A percentile compares a stretch with the other conserved stretches of the same genome.
These are phyloP conservation scores for Lichtheimia ornata DNA, from an alignment of 371 early-diverging fungal genomes.

Conservation along the genomic window DNA sequence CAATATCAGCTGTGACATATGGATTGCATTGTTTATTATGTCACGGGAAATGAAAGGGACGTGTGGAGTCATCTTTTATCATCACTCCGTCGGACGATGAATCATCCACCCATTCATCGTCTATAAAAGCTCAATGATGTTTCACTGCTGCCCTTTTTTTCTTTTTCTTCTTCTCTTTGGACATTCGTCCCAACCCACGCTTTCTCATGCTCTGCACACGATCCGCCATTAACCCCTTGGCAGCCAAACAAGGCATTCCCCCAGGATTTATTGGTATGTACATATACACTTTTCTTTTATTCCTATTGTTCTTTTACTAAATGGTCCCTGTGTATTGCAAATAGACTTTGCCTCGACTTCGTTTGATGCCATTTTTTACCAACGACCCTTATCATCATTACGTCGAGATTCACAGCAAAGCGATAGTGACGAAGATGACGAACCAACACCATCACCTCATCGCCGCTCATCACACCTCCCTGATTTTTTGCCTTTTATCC, in stretches of 20 bases:
- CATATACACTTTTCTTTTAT: background rate
- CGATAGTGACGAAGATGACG: background rate
- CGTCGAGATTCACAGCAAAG: background rate
- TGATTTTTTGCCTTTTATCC: constrained; percentile 48
- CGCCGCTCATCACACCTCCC: constrained; percentile 39
- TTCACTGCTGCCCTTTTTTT: background rate
- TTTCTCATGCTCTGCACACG: background rate
- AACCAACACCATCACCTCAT: constrained; percentile 8
- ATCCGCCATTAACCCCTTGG: background rate
- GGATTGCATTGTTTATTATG: too few relatives aligned
- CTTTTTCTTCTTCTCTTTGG: constrained; percentile 1
- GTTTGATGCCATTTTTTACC: constrained; percentile 49
- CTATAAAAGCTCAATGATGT: background rate
- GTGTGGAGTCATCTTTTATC: too few relatives aligned
- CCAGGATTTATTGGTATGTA: background rate
- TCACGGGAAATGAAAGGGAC: too few relatives aligned
- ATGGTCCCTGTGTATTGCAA: background rate
- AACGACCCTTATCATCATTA: background rate
- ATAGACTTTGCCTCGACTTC: constrained; percentile 52
- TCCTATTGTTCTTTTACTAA: background rate
- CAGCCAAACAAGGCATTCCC: background rate
- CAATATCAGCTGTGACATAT: too few relatives aligned
- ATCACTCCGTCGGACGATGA: too few relatives aligned
- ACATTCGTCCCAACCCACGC: background rate
- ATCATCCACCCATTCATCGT: too few relatives aligned